These are phyloP conservation scores for Grosmannia serpens DNA, from an alignment of 2,329 filamentous ascomycete genomes.

Conservation along the genomic window DNA sequence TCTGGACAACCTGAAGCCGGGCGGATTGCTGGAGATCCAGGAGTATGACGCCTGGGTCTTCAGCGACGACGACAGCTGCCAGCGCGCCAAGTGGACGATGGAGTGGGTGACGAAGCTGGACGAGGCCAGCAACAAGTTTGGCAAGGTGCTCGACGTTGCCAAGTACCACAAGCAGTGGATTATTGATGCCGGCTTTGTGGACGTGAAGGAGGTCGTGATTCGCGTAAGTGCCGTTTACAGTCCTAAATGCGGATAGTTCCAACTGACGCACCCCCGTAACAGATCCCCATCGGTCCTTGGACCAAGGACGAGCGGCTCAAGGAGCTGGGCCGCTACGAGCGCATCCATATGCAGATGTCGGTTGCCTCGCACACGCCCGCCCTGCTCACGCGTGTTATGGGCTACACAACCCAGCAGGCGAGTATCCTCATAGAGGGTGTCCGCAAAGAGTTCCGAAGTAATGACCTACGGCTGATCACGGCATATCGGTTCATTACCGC, in stretches of 20 bases:
- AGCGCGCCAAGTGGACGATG: slow-evolving; percentile 19
- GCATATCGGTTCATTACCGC: not conserved
- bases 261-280: slow-evolving; percentile 12
- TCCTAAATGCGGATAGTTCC: not conserved
- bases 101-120: slow-evolving; percentile 11
- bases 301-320: not conserved
- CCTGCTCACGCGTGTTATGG: not conserved
- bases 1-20: slow-evolving; percentile 29
- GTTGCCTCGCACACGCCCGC: not conserved
- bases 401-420: not conserved
- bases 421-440: not conserved
- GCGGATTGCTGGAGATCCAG: slow-evolving; percentile 43
- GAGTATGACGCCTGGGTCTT: slow-evolving; percentile 24
- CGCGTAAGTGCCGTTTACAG: not conserved
- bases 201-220: not conserved
- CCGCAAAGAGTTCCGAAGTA: not conserved
- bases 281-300: slow-evolving; percentile 20
- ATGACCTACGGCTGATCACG: not conserved
- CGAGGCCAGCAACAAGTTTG: slow-evolving; percentile 8
- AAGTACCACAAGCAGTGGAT: slow-evolving; percentile 12
- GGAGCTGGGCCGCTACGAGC: not conserved
- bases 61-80: slow-evolving; percentile 16
- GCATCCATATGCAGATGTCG: not conserved
- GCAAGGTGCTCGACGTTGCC: slow-evolving; percentile 9
- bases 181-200: slow-evolving; percentile 16